A percentile compares a stretch with the other conserved stretches of the same genome.
Evolutionary conservation across 352 stramenopile genomes (phyloP).

Genomic region (Thraustochytrium striatum): DNA sequence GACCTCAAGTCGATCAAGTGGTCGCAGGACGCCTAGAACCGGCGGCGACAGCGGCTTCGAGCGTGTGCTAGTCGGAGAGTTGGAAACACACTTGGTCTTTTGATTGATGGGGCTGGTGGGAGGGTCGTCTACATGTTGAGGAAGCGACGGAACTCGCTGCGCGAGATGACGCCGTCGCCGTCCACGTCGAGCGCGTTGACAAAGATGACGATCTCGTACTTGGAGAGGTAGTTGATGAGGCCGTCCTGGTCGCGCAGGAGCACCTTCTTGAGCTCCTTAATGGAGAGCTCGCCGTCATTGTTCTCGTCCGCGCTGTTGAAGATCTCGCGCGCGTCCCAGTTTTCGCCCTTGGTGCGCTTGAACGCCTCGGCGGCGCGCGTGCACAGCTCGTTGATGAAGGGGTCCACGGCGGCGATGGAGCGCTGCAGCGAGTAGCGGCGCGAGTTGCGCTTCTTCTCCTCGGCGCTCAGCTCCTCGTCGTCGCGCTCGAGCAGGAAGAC

Average conservation of each 20-base stretch:
- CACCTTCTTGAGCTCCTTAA: slow-evolving; percentile 42
- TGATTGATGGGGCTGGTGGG: no score
- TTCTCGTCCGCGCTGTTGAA: slow-evolving; percentile 1
- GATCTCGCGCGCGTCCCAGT: background rate
- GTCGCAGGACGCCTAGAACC: slow-evolving; percentile 60
- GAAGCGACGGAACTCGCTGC: slow-evolving; percentile 31
- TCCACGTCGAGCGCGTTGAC: slow-evolving; percentile 36
- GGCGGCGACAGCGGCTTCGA: no score
- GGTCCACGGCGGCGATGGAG: slow-evolving; percentile 31
- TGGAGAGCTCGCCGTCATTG: background rate
- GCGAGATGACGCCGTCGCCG: slow-evolving; percentile 18
- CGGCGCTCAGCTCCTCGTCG: slow-evolving; percentile 3
- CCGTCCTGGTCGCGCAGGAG: slow-evolving; percentile 2
- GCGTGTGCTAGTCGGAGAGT: background rate
- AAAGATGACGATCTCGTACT: slow-evolving; percentile 31
- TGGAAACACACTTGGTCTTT: background rate
- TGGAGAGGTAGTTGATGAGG: slow-evolving; percentile 15
- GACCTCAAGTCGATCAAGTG: slow-evolving; percentile 99
- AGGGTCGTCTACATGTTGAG: slow-evolving; percentile 43
- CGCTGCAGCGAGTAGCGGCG: background rate
- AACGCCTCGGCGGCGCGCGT: background rate
- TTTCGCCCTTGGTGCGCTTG: background rate
- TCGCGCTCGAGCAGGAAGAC: slow-evolving; percentile 56
- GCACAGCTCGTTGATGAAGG: slow-evolving; percentile 24
- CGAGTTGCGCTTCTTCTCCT: background rate